phyloP scores from a whole-genome alignment of 2,329 filamentous ascomycete species.

The Stagonosporopsis rhizophila region DNA sequence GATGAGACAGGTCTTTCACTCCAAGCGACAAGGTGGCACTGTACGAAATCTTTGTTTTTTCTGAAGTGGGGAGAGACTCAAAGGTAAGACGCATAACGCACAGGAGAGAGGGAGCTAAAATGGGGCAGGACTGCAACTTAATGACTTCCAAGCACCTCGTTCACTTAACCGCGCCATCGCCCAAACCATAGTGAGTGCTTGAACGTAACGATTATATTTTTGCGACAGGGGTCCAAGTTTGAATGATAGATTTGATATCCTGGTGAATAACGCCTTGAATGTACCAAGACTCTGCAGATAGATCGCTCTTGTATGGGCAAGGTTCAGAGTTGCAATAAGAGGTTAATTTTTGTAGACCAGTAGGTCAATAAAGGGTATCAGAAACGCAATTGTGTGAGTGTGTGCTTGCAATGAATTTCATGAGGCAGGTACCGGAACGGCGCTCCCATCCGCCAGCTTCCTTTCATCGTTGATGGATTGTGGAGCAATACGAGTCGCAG shows the following conservation, averaged over 20 bases:
- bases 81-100: background rate
- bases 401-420: background rate
- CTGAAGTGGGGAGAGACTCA: background rate
- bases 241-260: background rate
- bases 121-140: background rate
- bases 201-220: background rate
- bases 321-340: background rate
- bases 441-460: conserved; percentile 28
- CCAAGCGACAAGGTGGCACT: background rate
- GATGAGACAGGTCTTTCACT: background rate
- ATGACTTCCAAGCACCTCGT: background rate
- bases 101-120: background rate
- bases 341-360: conserved; percentile 21
- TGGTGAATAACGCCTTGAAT: background rate
- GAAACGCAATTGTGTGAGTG: conserved; percentile 4
- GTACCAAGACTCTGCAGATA: background rate
- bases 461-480: conserved; percentile 20
- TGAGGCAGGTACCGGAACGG: conserved; percentile 11
- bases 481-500: conserved; percentile 10
- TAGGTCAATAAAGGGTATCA: conserved; percentile 39
- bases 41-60: background rate
- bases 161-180: background rate
- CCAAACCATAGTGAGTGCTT: background rate
- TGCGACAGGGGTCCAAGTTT: background rate
- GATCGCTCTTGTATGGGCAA: background rate